Base-by-base conservation (phyloP, 768 basidiomycete genomes). In the Pisolithus tinctorius region DNA sequence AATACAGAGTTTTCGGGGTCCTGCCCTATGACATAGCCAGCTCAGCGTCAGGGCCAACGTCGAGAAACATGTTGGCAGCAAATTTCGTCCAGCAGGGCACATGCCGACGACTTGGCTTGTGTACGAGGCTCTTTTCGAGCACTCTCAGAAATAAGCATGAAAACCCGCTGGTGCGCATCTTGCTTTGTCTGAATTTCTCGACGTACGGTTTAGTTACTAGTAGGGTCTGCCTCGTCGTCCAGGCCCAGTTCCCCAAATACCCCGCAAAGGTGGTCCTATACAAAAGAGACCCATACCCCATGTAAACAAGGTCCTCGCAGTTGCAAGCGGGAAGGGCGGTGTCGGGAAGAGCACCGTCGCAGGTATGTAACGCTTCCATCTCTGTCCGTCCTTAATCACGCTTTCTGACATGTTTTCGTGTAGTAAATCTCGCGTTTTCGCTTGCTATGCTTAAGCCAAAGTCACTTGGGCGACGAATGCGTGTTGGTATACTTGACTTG, bases 341-440 rank as follows among this genome's bases (percentile, higher is more conserved):
- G 94, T 96, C 16, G 94, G 94, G 16, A 98, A 96, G 69, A 93
- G 90, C 55, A 97, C 93, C 0, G 74, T 97, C 30, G 90, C 93
- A 50, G 87, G 93, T 93, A 55, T 37, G 77, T 61, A 27, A 25
- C 10, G 45, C 39, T 14, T 34, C 16, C 27, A 20, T 4, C 6
- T n/a, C 8, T 17, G 23, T 7, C 37, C 20, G 20, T 20, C 26
- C 42, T n/a, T 50, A 49, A 56, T 53, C 55, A 52, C 54, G 55
- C 36, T 20, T 20, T 48, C 49, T 13, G 30, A 16, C 30, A 26
- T 2, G 8, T 34, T 27, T 11, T 14, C 14, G 16, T 16, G 3
- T 63, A 91, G 90, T 87, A 7, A 94, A 93, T 59, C 77, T 93
- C 17, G 92, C 88, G 4, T 86, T 86, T 53, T 80, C 82, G 8